Conservation (phyloP, 2,329 filamentous ascomycete genomes). For the Pseudohalonectria lignicola region DNA sequence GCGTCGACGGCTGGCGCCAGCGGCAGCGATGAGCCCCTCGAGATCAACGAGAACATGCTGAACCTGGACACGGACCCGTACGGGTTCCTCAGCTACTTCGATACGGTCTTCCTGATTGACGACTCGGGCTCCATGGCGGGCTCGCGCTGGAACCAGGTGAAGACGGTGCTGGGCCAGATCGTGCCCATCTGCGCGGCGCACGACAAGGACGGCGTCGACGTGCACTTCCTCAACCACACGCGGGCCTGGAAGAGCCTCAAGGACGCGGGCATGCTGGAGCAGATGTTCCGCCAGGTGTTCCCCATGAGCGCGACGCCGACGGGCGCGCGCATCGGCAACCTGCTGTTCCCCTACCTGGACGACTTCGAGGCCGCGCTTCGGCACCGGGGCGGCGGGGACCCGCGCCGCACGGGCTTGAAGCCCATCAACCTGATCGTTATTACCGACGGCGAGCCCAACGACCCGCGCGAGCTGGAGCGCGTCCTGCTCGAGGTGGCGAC, state of each 20-base stretch:
- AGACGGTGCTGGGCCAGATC: slow-evolving; percentile 58
- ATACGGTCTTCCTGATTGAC: slow-evolving; percentile 85
- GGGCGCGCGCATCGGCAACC: slow-evolving; percentile 56
- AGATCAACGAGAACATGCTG: slow-evolving; percentile 17
- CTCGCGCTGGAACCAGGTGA: slow-evolving; percentile 64
- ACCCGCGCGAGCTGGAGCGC: slow-evolving; percentile 69
- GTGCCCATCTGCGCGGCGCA: slow-evolving; percentile 70
- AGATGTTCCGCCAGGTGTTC: slow-evolving; percentile 57
- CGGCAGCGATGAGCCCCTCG: too few relatives aligned
- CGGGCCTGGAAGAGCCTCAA: slow-evolving; percentile 56
- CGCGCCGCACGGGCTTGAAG: slow-evolving; percentile 39
- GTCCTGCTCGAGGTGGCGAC: slow-evolving; percentile 57
- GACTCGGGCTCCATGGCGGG: slow-evolving; percentile 84
- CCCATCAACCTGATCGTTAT: slow-evolving; percentile 88
- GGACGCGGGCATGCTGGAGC: slow-evolving; percentile 42
- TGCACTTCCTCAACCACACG: slow-evolving; percentile 79
- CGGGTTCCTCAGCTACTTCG: slow-evolving; percentile 66
- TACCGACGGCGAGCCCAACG: slow-evolving; percentile 74
- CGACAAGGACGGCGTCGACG: slow-evolving; percentile 77
- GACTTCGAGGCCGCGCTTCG: slow-evolving; percentile 31
- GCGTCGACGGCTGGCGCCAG: slow-evolving; percentile 1
- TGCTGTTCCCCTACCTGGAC: slow-evolving; percentile 62
- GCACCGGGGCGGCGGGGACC: slow-evolving; percentile 19
- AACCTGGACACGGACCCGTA: slow-evolving; percentile 57
- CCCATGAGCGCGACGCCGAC: slow-evolving; percentile 65